phyloP scores from a whole-genome alignment of 179 eudicot species.

The Vitellaria paradoxa region DNA sequence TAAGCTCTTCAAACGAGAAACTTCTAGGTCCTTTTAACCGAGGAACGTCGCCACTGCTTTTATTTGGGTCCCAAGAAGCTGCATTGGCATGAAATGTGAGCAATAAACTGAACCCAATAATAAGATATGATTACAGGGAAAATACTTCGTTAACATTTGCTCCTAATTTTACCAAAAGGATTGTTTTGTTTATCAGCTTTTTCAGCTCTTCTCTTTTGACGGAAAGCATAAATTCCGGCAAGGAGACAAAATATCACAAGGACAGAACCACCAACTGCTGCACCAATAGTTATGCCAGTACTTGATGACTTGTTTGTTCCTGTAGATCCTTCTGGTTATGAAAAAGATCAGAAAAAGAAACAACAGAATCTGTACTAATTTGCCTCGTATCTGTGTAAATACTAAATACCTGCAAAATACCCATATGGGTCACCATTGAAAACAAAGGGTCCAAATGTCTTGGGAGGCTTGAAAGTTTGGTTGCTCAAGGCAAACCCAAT shows the following conservation, averaged over 20 bases:
- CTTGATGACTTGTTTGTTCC: conserved; percentile 19
- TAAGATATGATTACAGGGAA: no score
- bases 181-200: conserved; percentile 24
- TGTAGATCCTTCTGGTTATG: neutral
- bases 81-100: conserved; percentile 17
- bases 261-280: conserved; percentile 23
- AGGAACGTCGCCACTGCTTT: conserved; percentile 53
- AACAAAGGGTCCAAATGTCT: conserved; percentile 20
- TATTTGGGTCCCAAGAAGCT: conserved; percentile 68
- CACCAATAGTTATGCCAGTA: conserved; percentile 24
- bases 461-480: conserved; percentile 27
- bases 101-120: neutral
- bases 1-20: conserved; percentile 70
- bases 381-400: neutral
- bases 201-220: conserved; percentile 32
- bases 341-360: conserved; percentile 1
- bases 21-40: conserved; percentile 69
- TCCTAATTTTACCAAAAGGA: conserved; percentile 28
- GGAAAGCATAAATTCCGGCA: conserved; percentile 28
- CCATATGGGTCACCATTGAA: conserved; percentile 25
- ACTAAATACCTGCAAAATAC: conserved; percentile 26
- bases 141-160: neutral
- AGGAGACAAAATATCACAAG: conserved; percentile 21
- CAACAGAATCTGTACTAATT: neutral
- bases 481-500: conserved; percentile 30